A percentile compares a stretch with the other conserved stretches of the same genome.
Conservation (phyloP, 1,284 basidiomycete genomes). For the Vanrija sp. region DNA sequence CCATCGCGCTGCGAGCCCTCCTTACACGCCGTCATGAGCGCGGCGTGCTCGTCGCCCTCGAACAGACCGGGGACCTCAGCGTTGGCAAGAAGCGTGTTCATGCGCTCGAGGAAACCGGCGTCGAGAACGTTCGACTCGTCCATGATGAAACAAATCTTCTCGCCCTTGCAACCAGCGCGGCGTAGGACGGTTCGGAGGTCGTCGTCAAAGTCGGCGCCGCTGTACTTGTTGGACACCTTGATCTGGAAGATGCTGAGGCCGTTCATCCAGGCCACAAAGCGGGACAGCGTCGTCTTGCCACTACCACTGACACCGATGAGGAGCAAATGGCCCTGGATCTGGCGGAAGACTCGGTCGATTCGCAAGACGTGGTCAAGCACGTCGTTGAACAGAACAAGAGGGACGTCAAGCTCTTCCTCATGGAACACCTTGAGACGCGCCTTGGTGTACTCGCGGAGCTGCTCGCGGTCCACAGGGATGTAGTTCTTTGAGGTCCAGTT, state of each 20-base stretch:
- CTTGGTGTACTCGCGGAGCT: conserved; percentile 92
- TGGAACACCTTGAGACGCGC: conserved; percentile 92
- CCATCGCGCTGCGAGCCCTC: conserved; percentile 97
- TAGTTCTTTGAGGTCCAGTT: conserved; percentile 99
- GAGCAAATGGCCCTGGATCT: conserved; percentile 92
- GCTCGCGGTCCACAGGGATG: conserved; percentile 87
- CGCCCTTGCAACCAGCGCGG: conserved; percentile 92
- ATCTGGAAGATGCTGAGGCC: conserved; percentile 98
- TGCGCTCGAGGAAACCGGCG: conserved; percentile 95
- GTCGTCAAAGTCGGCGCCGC: conserved; percentile 96
- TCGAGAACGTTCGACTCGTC: conserved; percentile 99
- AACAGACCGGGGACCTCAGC: conserved; percentile 99
- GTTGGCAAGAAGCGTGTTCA: conserved; percentile 98
- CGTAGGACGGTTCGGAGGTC: conserved; percentile 91
- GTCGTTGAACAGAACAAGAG: conserved; percentile 97
- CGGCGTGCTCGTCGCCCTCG: conserved; percentile 94
- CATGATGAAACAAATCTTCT: conserved; percentile 99
- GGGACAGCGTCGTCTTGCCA: conserved; percentile 96
- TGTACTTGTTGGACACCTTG: conserved; percentile 98
- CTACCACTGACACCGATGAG: conserved; percentile 97
- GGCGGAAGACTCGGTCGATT: conserved; percentile 98
- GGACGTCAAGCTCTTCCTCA: conserved; percentile 96
- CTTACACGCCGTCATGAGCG: conserved; percentile 97
- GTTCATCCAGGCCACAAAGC: conserved; percentile 99
- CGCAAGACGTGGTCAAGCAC: conserved; percentile 95